Evolutionary conservation across 805 yeast genomes (phyloP).

Genomic region (Zygoascus flipseniorum): DNA sequence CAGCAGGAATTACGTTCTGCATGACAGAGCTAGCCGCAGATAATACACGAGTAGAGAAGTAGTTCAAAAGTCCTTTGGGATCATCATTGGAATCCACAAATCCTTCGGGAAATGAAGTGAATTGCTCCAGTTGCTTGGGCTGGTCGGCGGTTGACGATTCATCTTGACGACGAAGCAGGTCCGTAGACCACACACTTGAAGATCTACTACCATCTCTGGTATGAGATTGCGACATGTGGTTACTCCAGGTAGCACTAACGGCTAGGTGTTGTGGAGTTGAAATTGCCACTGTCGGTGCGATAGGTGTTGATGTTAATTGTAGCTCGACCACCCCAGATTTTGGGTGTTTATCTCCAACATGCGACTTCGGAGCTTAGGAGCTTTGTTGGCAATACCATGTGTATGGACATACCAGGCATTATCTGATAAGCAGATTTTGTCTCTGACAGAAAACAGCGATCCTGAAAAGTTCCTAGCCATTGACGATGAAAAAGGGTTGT

Average conservation of each 20-base stretch:
- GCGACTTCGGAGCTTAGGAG: background rate
- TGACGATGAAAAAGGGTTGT: slow-evolving; percentile 15
- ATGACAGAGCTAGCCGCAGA: slow-evolving; percentile 21
- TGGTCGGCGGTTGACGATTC: background rate
- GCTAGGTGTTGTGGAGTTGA: background rate
- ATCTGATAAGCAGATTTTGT: slow-evolving; percentile 1
- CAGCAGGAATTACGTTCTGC: slow-evolving; percentile 13
- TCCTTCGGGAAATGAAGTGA: slow-evolving; percentile 20
- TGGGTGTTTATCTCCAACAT: background rate
- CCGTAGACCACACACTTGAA: background rate
- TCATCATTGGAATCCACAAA: slow-evolving; percentile 14
- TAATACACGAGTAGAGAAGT: slow-evolving; percentile 17
- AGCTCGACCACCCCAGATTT: background rate
- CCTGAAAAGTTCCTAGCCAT: slow-evolving; percentile 12
- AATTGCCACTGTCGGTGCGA: no score
- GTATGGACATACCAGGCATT: slow-evolving; percentile 6
- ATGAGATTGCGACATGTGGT: background rate
- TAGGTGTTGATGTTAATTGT: no score
- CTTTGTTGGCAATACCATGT: background rate
- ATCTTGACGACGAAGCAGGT: background rate
- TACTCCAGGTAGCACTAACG: background rate
- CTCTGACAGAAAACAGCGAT: slow-evolving; percentile 6
- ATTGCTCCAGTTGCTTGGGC: background rate
- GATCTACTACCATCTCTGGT: background rate
- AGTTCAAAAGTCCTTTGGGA: slow-evolving; percentile 12